phyloP scores from a whole-genome alignment of 139 green algal species.

The Yamagishiella unicocca region DNA sequence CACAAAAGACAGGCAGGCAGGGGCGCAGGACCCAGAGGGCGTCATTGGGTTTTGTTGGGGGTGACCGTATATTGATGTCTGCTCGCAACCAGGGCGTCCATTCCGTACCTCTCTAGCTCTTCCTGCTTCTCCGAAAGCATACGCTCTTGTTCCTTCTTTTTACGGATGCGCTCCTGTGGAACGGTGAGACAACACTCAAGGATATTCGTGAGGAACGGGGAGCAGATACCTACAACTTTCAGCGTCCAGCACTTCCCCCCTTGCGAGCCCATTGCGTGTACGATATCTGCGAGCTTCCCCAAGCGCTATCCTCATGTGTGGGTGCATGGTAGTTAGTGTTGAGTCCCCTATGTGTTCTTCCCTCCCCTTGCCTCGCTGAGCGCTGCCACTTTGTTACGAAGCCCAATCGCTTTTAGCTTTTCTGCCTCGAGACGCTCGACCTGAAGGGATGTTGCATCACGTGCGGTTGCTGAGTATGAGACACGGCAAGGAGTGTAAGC shows the following conservation, averaged over 20 bases:
- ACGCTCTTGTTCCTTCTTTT: conserved; percentile 67
- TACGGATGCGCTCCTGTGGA: conserved; percentile 68
- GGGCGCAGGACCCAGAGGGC: background rate
- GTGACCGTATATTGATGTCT: background rate
- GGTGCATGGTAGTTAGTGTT: no score
- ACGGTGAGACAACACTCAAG: no score
- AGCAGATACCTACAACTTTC: no score
- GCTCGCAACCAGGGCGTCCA: background rate
- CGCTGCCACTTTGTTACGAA: conserved; percentile 74
- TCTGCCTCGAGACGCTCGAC: conserved; percentile 74
- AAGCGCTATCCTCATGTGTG: no score
- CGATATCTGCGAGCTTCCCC: no score
- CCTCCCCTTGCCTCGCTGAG: conserved; percentile 67
- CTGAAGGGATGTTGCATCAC: conserved; percentile 41
- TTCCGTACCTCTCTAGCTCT: conserved; percentile 70
- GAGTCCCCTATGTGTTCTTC: no score
- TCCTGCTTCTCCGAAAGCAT: conserved; percentile 72
- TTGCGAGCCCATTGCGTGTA: no score
- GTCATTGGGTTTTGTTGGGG: no score
- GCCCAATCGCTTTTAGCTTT: conserved; percentile 76
- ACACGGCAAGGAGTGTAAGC: background rate
- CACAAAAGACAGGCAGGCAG: background rate
- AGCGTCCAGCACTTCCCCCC: no score
- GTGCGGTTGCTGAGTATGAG: no score
- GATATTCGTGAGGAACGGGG: no score